Conservation (phyloP, 2,329 filamentous ascomycete species). For the Colletotrichum paranaense region DNA sequence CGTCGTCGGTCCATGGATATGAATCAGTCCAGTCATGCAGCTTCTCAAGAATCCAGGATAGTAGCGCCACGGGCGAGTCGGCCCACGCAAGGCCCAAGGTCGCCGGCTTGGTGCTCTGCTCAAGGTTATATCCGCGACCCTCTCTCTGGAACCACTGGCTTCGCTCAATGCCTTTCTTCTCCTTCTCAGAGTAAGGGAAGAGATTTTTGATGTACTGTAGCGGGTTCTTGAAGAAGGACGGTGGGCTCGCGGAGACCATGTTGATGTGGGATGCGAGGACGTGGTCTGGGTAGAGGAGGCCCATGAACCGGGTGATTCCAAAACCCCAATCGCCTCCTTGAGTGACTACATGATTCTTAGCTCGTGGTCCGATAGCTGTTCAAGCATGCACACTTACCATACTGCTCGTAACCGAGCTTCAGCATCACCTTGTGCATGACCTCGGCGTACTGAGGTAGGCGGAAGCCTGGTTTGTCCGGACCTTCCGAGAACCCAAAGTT, state of each 20-base stretch:
- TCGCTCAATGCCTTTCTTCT: slow-evolving; percentile 64
- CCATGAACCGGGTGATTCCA: slow-evolving; percentile 72
- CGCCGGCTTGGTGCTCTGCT: slow-evolving; percentile 77
- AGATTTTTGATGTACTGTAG: slow-evolving; percentile 67
- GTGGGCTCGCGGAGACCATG: slow-evolving; percentile 58
- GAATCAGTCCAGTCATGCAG: slow-evolving; percentile 79
- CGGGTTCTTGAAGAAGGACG: slow-evolving; percentile 63
- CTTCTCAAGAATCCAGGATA: slow-evolving; percentile 87
- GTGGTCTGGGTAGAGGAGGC: slow-evolving; percentile 66
- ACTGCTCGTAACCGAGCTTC: slow-evolving; percentile 72
- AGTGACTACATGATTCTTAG: slow-evolving; percentile 49
- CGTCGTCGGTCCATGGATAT: slow-evolving; percentile 81
- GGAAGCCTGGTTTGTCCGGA: slow-evolving; percentile 44
- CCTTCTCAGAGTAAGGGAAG: slow-evolving; percentile 63
- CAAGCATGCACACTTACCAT: slow-evolving; percentile 49
- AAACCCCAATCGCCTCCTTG: slow-evolving; percentile 81
- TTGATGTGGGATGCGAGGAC: slow-evolving; percentile 73
- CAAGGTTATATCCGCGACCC: slow-evolving; percentile 67
- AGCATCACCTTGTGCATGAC: slow-evolving; percentile 76
- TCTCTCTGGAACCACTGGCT: slow-evolving; percentile 67
- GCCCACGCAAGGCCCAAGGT: slow-evolving; percentile 77
- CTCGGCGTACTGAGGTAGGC: slow-evolving; percentile 56
- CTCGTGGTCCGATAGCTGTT: background rate
- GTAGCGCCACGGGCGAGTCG: slow-evolving; percentile 76
- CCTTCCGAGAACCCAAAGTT: slow-evolving; percentile 63